Base-by-base conservation (phyloP, 2,329 filamentous ascomycete species). In the Colletotrichum cuscutae region DNA sequence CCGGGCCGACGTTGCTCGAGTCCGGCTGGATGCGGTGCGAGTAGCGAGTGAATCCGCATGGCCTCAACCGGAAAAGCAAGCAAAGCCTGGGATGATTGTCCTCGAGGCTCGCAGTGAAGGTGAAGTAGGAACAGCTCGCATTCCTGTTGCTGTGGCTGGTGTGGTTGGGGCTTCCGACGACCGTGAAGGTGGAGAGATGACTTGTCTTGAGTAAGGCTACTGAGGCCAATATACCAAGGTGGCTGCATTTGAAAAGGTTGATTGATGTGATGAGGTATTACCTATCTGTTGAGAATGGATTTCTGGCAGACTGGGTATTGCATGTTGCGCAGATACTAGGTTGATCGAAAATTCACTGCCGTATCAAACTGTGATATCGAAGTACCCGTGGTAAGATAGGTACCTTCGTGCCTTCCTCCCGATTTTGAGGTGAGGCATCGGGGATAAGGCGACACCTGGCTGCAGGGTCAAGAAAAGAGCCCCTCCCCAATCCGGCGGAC, bases 1-100 rank as follows among this genome's bases (percentile, higher is more conserved):
- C n/a, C 60, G 56, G 70, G 56, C 42, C 56, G 46, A 37, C 15
- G 13, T 54, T 37, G 30, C 11, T 32, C 42, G n/a, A n/a, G 69
- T 42, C 32, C 58, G 46, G 30, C 65, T 70, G 70, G 42, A 70
- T 60, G 37, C 60, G 54, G 54, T 49, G 66, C 37, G 56, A 15
- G 30, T 52, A 37, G 66, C 56, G 61, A 70, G 56, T 12, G 26
- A 12, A 42, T 26, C 24, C n/a, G 8, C 35, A 42, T 60, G 60
- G 19, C 46, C 28, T 12, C 46, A 30, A 22, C 28, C 15, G 32
- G 46, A 70, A 61, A 73, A 65, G 66, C 26, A 61, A 73, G 66
- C 35, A 53, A 24, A 22, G n/a, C 26, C 26, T 56, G 24, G 3
- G 22, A 56, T 56, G 11, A 56, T 56, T 3, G 26, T 28, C 26